Conservation (phyloP, 768 basidiomycete species). For the Hericium coralloides region DNA sequence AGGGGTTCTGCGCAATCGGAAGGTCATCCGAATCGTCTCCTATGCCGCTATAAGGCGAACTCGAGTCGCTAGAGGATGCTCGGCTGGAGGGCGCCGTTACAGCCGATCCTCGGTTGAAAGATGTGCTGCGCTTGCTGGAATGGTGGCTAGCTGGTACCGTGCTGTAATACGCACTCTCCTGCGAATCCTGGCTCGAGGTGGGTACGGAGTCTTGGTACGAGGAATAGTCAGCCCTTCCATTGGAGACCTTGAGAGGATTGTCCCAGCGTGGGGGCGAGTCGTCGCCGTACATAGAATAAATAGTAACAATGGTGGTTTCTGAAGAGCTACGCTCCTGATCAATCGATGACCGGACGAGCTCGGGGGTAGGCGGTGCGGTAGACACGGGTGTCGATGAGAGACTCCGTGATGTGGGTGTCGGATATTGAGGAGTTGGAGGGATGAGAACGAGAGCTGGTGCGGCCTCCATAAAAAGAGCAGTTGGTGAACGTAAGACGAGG, state of each 20-base stretch:
- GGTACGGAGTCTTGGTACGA: background rate
- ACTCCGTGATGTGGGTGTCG: background rate
- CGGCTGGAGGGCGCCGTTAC: conserved; percentile 19
- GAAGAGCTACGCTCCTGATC: conserved; percentile 48
- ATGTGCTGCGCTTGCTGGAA: conserved; percentile 21
- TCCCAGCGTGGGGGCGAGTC: conserved; percentile 22
- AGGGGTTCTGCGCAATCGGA: background rate
- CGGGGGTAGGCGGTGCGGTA: conserved; percentile 23
- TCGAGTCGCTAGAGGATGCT: conserved; percentile 4
- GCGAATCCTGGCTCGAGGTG: conserved; percentile 1
- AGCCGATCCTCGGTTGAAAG: conserved; percentile 25
- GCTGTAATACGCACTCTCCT: conserved; percentile 8
- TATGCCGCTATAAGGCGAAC: conserved; percentile 7
- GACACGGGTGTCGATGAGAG: conserved; percentile 5
- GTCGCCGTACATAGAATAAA: conserved; percentile 83
- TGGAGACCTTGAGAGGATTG: conserved; percentile 26
- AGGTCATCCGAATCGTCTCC: background rate
- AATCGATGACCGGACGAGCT: conserved; percentile 23
- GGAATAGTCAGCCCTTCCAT: conserved; percentile 10
- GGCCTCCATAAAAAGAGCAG: conserved; percentile 10
- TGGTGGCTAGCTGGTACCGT: conserved; percentile 5
- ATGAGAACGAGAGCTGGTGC: conserved; percentile 10
- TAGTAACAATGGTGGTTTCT: conserved; percentile 64
- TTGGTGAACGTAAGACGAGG: background rate
- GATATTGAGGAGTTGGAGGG: conserved; percentile 6